phyloP scores from a whole-genome alignment of 768 basidiomycete genomes.

The Rubroboletus satanas region DNA sequence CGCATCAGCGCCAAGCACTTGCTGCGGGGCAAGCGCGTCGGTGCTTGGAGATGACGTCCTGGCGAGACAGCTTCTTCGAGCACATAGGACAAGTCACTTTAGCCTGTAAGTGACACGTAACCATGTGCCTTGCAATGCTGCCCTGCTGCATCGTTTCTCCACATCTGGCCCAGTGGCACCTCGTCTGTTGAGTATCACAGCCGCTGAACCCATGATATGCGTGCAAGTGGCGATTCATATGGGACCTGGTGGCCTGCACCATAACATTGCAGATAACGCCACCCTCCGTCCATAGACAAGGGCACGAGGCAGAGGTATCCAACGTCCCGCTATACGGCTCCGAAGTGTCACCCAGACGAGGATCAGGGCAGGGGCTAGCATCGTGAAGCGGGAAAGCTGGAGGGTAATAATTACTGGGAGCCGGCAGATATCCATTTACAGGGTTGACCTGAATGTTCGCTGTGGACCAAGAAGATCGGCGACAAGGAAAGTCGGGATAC shows the following conservation, averaged over 20 bases:
- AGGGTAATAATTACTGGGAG: not conserved
- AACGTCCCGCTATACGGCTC: not conserved
- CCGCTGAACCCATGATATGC: constrained; percentile 21
- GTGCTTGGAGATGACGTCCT: constrained; percentile 27
- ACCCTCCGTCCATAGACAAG: constrained; percentile 20
- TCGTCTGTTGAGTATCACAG: constrained; percentile 17
- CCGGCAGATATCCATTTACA: not conserved
- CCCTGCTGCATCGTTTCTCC: constrained; percentile 25
- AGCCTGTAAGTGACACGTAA: constrained; percentile 26
- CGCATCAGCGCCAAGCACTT: constrained; percentile 4
- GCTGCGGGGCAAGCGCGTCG: constrained; percentile 25
- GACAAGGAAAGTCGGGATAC: not conserved
- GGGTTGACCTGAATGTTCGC: not conserved
- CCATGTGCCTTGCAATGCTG: constrained; percentile 27
- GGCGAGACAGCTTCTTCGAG: constrained; percentile 27
- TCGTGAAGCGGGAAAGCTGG: not conserved
- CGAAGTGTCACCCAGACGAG: not conserved
- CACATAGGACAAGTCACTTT: constrained; percentile 28
- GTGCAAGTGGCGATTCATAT: constrained; percentile 27
- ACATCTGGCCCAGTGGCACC: constrained; percentile 22
- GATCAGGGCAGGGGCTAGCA: not conserved
- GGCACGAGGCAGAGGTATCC: constrained; percentile 8
- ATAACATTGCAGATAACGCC: constrained; percentile 9
- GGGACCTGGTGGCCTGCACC: constrained; percentile 23
- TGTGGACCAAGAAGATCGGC: not conserved